Conservation (phyloP, 106 monocot genomes). For the Dioscorea dumetorum region DNA sequence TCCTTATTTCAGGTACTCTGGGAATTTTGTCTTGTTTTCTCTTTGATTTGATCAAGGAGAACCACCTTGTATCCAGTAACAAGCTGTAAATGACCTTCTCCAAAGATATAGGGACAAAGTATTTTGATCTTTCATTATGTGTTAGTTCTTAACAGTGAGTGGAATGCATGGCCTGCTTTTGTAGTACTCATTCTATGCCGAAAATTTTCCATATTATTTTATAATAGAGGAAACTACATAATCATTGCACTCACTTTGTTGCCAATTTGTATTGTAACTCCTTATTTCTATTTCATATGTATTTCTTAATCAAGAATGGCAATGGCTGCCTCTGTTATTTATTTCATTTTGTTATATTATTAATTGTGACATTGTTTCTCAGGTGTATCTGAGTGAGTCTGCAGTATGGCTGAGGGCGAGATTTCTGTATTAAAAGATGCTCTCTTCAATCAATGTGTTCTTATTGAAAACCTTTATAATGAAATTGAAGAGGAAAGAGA, state of each 20-base stretch:
- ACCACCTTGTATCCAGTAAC: too few relatives aligned
- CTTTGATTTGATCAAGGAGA: too few relatives aligned
- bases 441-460: constrained; percentile 41
- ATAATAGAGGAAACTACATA: too few relatives aligned
- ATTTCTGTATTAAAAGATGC: constrained; percentile 41
- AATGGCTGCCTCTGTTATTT: neutral
- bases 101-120: too few relatives aligned
- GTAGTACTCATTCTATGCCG: too few relatives aligned
- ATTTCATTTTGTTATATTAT: neutral
- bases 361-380: neutral
- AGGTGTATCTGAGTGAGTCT: neutral
- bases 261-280: neutral
- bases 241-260: neutral
- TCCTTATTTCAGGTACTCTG: too few relatives aligned
- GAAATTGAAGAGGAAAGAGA: constrained; percentile 89
- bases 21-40: too few relatives aligned
- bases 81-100: too few relatives aligned
- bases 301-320: neutral
- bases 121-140: too few relatives aligned
- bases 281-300: neutral
- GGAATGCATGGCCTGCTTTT: too few relatives aligned
- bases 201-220: too few relatives aligned
- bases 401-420: constrained; percentile 40
- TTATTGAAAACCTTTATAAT: constrained; percentile 42
- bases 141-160: too few relatives aligned